These are phyloP conservation scores for Hymenoscyphus fraxineus DNA, from an alignment of 2,329 filamentous ascomycete species.

Conservation along the genomic window DNA sequence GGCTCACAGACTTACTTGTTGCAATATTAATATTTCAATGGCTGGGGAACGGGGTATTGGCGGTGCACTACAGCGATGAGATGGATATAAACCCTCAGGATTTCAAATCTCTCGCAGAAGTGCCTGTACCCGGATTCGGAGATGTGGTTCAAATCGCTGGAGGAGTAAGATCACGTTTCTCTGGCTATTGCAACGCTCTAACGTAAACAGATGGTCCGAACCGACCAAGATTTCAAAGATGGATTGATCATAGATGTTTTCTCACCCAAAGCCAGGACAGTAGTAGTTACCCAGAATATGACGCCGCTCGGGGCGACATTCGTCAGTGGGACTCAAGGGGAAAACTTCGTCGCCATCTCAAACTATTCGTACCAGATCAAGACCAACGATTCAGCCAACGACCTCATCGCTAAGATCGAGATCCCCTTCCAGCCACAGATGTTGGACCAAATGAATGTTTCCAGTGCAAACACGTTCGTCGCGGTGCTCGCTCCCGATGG, in stretches of 20 bases:
- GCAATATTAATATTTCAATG: slow-evolving; percentile 18
- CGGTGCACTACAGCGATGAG: not conserved
- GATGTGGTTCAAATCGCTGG: slow-evolving; percentile 20
- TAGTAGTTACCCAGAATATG: slow-evolving; percentile 33
- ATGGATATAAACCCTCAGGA: not conserved
- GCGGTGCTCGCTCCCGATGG: slow-evolving; percentile 22
- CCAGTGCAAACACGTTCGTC: slow-evolving; percentile 23
- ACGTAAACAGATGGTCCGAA: slow-evolving; percentile 23
- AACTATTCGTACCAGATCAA: slow-evolving; percentile 35
- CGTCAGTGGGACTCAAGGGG: slow-evolving; percentile 32
- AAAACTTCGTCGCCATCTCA: slow-evolving; percentile 31
- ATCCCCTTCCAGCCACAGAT: slow-evolving; percentile 31
- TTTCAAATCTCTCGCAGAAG: not conserved
- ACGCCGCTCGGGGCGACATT: slow-evolving; percentile 32
- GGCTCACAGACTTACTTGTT: slow-evolving; percentile 17
- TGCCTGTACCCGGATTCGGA: slow-evolving; percentile 16
- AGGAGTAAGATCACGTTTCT: slow-evolving; percentile 12
- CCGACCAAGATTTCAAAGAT: slow-evolving; percentile 35
- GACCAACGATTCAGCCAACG: slow-evolving; percentile 34
- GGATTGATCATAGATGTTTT: slow-evolving; percentile 36
- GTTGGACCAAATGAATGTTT: slow-evolving; percentile 19
- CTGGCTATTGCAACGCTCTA: not conserved
- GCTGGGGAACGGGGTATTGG: slow-evolving; percentile 14
- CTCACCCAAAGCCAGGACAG: slow-evolving; percentile 33
- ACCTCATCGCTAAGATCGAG: slow-evolving; percentile 37